Percentiles rank a stretch among this genome's conserved stretches.
Evolutionary conservation across 208 protist genomes (phyloP).

Genomic region (Trypanosoma boissoni): DNA sequence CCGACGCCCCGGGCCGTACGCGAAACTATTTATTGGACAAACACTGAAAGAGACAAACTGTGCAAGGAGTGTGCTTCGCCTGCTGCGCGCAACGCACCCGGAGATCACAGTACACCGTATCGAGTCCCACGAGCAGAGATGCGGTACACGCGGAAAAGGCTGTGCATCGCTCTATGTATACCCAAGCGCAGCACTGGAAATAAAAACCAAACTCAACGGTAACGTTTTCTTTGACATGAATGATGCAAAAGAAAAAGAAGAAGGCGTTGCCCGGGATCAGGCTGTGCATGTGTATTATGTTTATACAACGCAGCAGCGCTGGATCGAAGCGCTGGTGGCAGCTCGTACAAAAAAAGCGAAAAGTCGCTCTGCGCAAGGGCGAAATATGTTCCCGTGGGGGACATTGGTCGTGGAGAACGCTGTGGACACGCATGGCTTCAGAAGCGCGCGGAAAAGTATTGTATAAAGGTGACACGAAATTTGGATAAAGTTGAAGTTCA

Average conservation of each 20-base stretch:
- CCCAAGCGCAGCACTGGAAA: conserved; percentile 27
- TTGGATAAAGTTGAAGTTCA: too few species aligned
- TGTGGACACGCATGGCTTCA: neutral
- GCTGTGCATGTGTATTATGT: conserved; percentile 68
- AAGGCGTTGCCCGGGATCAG: conserved; percentile 20
- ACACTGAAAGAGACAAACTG: conserved; percentile 49
- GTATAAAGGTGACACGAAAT: neutral
- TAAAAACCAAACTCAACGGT: conserved; percentile 42
- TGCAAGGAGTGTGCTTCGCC: conserved; percentile 31
- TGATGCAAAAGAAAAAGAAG: neutral
- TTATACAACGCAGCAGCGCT: conserved; percentile 50
- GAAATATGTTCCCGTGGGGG: conserved; percentile 20
- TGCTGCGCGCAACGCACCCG: conserved; percentile 59
- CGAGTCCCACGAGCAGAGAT: conserved; percentile 35
- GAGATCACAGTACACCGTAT: conserved; percentile 47
- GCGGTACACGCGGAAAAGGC: conserved; percentile 32
- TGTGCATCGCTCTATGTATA: conserved; percentile 68
- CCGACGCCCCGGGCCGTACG: conserved; percentile 24
- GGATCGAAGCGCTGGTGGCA: conserved; percentile 37
- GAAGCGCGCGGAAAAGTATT: neutral
- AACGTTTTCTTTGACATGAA: conserved; percentile 71
- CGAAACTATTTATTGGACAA: conserved; percentile 66
- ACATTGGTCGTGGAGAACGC: conserved; percentile 29
- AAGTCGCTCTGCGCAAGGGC: too few species aligned
- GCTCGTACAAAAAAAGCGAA: too few species aligned